A percentile compares a stretch with the other conserved stretches of the same genome.
phyloP scores from a whole-genome alignment of 2,329 filamentous ascomycete species.

The Teratosphaeria pseudoeucalypti region DNA sequence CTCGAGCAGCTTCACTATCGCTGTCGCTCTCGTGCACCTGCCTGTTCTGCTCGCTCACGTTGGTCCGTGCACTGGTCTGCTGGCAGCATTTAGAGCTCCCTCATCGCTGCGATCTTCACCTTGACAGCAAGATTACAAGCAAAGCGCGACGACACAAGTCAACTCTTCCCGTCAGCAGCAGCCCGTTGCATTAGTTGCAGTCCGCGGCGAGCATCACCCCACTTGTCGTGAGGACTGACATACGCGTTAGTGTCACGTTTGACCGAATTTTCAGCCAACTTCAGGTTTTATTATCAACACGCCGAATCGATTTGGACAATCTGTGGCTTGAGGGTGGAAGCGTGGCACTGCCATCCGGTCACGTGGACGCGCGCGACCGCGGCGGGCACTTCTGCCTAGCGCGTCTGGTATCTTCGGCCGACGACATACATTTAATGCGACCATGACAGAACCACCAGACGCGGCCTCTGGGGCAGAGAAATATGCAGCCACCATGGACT shows the following conservation, averaged over 20 bases:
- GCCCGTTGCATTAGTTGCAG: background rate
- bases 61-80: background rate
- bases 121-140: background rate
- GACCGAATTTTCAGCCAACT: background rate
- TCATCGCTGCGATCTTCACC: background rate
- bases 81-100: background rate
- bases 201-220: background rate
- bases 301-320: too few relatives aligned
- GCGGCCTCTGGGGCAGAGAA: background rate
- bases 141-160: background rate
- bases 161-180: background rate
- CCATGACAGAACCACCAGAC: background rate
- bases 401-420: background rate
- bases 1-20: background rate
- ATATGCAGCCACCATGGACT: slow-evolving; percentile 17
- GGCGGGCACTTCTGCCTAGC: background rate
- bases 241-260: background rate
- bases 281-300: background rate
- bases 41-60: background rate
- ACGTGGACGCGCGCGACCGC: background rate
- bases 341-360: background rate
- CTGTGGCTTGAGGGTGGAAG: too few relatives aligned
- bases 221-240: background rate
- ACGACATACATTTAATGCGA: background rate
- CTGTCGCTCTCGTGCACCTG: background rate